Percentiles rank a stretch among this genome's conserved stretches.
Evolutionary conservation across 2,329 filamentous ascomycete genomes (phyloP).

Genomic region (Claviceps humidiphila): DNA sequence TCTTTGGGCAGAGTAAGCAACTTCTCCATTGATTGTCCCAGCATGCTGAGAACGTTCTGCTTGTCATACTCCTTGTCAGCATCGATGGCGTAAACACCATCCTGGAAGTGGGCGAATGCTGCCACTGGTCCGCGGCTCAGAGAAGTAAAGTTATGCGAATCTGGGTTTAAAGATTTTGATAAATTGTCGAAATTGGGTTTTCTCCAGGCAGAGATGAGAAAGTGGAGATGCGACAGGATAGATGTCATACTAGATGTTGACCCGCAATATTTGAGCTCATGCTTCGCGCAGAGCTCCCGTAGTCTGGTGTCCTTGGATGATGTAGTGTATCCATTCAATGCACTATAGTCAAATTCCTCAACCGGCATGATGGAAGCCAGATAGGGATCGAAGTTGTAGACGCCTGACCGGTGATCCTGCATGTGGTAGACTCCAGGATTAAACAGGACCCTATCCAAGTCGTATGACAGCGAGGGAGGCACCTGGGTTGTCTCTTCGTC

Average conservation of each 20-base stretch:
- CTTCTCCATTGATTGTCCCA: conserved; percentile 96
- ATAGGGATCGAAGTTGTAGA: conserved; percentile 97
- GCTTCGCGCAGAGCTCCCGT: conserved; percentile 49
- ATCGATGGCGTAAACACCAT: conserved; percentile 87
- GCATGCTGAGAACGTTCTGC: conserved; percentile 75
- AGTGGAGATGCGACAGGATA: conserved; percentile 83
- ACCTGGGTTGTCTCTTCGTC: conserved; percentile 17
- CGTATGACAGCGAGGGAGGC: conserved; percentile 48
- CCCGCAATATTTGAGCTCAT: conserved; percentile 71
- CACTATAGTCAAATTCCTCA: conserved; percentile 80
- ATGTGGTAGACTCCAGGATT: conserved; percentile 87
- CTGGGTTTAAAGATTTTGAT: conserved; percentile 51
- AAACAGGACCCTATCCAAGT: conserved; percentile 82
- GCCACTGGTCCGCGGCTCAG: conserved; percentile 63
- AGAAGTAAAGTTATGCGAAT: conserved; percentile 54
- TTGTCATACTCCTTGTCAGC: conserved; percentile 85
- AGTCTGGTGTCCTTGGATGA: conserved; percentile 73
- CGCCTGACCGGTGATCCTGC: conserved; percentile 72
- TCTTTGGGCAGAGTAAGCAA: conserved; percentile 71
- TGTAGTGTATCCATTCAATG: conserved; percentile 76
- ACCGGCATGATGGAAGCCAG: conserved; percentile 87
- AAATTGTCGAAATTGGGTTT: conserved; percentile 52
- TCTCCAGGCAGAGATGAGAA: conserved; percentile 74
- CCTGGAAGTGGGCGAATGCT: conserved; percentile 67
- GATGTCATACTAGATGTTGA: conserved; percentile 96